Base-by-base conservation (phyloP, 768 basidiomycete genomes). In the Boletellus ananiceps region DNA sequence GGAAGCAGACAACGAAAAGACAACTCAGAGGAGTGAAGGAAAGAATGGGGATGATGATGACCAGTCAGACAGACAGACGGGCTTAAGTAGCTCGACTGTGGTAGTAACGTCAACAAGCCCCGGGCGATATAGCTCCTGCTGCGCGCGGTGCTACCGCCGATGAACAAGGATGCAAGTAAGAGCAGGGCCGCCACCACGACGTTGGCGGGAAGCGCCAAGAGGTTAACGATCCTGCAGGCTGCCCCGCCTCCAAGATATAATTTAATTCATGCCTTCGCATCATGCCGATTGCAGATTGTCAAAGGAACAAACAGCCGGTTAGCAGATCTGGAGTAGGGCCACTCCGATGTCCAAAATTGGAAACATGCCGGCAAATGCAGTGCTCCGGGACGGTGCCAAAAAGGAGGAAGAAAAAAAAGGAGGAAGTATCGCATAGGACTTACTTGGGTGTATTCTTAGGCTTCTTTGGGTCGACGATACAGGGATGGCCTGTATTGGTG, bases 381-480 rank as follows among this genome's bases (percentile, higher is more conserved):
- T 62, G 62, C 49, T 50, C 46, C 41, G 52, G 40, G 38, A 47
- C 44, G 41, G 40, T 31, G 35, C 32, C 27, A 52, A 45, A 34
- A 16, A 8, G 32, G 33, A 44, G 54, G 46, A 43, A 21, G 32
- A 44, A 37, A 48, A 47, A 41, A 33, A 25, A 19, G 21, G 11
- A 48, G n/a, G 33, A 38, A 8, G 49, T 47, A 64, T 61, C 40
- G 53, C 52, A 55, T 49, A 40, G 35, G 42, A 81, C 88, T 80
- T 67, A 92, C 89, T 90, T 92, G 52, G 88, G 88, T 19, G 82
- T 81, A 23, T 79, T 84, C 60, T 82, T 76, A 47, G 81, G 85
- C 70, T 88, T 89, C 52, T 88, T 77, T 42, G 88, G 88, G 67
- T 90, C 88, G 34, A 91, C 88, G 56, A 90, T 82, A 64, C 89